Evolutionary conservation across 129 eudicot species (phyloP).

Genomic region (Daucus carota): DNA sequence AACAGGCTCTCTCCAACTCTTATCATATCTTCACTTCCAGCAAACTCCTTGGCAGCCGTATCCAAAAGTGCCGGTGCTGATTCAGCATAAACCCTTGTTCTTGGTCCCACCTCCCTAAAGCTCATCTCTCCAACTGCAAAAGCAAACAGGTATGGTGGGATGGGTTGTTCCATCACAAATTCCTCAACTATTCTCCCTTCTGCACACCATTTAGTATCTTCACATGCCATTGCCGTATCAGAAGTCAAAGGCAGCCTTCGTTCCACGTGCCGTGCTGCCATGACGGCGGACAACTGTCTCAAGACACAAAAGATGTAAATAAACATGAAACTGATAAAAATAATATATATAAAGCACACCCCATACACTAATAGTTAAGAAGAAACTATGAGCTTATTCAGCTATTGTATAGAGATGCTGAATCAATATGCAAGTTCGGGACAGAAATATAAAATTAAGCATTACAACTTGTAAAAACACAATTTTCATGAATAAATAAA

Average conservation of each 20-base stretch:
- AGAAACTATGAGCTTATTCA: not conserved
- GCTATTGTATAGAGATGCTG: not conserved
- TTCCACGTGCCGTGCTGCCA: conserved; percentile 69
- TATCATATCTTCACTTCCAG: conserved; percentile 90
- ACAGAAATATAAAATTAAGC: not conserved
- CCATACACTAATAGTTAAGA: not conserved
- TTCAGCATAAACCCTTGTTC: conserved; percentile 84
- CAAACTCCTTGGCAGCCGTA: conserved; percentile 82
- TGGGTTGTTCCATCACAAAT: conserved; percentile 91
- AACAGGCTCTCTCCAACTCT: conserved; percentile 85
- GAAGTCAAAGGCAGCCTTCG: conserved; percentile 38
- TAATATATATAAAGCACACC: not conserved
- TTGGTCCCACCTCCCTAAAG: conserved; percentile 81
- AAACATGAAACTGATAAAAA: not conserved
- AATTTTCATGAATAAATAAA: not conserved
- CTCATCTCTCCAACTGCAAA: conserved; percentile 94
- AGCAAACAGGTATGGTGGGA: conserved; percentile 85
- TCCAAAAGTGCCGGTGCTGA: conserved; percentile 52
- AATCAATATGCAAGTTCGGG: not conserved
- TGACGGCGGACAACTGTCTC: conserved; percentile 47
- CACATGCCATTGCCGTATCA: conserved; percentile 48
- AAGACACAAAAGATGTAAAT: not conserved
- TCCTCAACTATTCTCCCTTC: conserved; percentile 94
- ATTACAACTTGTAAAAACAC: not conserved
- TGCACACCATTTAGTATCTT: conserved; percentile 75